Evolutionary conservation across 257 asterid species (phyloP).

Genomic region (Plantago ovata): DNA sequence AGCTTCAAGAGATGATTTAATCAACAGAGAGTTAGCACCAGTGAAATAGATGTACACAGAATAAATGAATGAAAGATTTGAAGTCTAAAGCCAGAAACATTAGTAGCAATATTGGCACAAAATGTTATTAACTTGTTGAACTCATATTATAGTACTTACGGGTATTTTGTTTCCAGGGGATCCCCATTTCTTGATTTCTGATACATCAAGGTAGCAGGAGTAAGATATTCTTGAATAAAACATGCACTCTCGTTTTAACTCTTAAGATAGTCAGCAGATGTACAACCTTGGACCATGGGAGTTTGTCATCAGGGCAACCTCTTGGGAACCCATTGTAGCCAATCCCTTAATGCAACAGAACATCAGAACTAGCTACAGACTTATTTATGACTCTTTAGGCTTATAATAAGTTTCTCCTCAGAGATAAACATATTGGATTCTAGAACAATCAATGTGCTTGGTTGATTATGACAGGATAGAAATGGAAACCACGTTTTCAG

Average conservation of each 20-base stretch:
- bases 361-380: conserved; percentile 11
- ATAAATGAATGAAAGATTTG: not conserved
- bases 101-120: conserved; percentile 1
- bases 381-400: conserved; percentile 2
- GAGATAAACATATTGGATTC: not conserved
- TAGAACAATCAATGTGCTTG: not conserved
- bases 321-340: conserved; percentile 98
- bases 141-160: conserved; percentile 51
- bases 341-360: conserved; percentile 50
- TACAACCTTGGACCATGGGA: conserved; percentile 91
- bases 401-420: not conserved
- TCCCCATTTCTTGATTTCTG: conserved; percentile 85
- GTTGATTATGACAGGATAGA: not conserved
- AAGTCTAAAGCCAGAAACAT: not conserved
- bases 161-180: conserved; percentile 88
- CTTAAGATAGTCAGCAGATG: conserved; percentile 5
- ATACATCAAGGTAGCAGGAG: conserved; percentile 19
- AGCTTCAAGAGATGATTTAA: conserved; percentile 37
- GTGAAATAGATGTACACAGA: conserved; percentile 8
- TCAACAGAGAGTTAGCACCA: conserved; percentile 6
- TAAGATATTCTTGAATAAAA: conserved; percentile 13
- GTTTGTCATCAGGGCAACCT: conserved; percentile 91
- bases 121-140: not conserved
- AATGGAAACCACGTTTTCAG: not conserved
- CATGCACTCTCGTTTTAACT: not conserved